Evolutionary conservation across 2,329 filamentous ascomycete species (phyloP).

Genomic region (Diaporthe aspalathi): DNA sequence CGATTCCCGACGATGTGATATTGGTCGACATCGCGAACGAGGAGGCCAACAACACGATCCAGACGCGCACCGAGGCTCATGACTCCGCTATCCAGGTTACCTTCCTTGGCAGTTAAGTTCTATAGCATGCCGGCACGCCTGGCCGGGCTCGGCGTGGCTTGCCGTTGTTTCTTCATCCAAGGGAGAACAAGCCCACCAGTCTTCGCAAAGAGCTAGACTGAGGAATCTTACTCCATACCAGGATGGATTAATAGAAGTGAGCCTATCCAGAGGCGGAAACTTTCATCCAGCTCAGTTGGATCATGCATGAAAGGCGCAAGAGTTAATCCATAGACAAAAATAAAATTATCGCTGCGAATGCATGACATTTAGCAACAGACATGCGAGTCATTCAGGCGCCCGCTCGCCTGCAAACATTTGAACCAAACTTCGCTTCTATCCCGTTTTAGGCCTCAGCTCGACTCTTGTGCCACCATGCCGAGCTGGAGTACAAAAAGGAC

Average conservation of each 20-base stretch:
- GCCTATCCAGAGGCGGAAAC: too few relatives aligned
- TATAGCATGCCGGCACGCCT: background rate
- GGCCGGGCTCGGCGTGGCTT: too few relatives aligned
- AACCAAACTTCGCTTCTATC: background rate
- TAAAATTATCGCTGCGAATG: too few relatives aligned
- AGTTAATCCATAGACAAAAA: too few relatives aligned
- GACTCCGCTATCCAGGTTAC: background rate
- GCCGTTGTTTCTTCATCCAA: too few relatives aligned
- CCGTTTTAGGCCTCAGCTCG: background rate
- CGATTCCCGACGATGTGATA: background rate
- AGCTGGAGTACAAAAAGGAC: background rate
- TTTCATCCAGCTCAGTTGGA: too few relatives aligned
- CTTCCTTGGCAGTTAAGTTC: background rate
- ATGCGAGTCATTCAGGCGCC: conserved; percentile 11
- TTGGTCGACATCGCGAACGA: background rate
- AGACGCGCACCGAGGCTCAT: background rate
- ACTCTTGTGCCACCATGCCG: background rate
- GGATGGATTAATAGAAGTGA: too few relatives aligned
- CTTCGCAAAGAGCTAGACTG: too few relatives aligned
- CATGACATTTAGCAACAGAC: background rate
- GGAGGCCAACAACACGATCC: background rate
- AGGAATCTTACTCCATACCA: too few relatives aligned
- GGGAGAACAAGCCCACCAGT: too few relatives aligned
- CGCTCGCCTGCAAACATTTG: too few relatives aligned
- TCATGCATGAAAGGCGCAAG: too few relatives aligned